phyloP scores from a whole-genome alignment of 345 rosid species.

The Eucalyptus regnans region DNA sequence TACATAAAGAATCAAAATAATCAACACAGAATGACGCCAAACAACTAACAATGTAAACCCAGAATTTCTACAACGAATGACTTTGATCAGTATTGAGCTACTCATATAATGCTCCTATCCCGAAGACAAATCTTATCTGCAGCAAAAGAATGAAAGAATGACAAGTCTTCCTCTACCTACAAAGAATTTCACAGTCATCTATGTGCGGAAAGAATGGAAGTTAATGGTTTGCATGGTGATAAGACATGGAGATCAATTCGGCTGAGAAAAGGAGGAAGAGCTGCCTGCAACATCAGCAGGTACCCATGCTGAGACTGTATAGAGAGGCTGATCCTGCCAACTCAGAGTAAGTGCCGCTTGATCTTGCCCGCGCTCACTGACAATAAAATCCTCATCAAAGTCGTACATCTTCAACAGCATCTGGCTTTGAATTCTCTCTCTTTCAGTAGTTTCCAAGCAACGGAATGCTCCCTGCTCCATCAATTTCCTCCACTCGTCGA shows the following conservation, averaged over 20 bases:
- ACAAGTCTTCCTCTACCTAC: background rate
- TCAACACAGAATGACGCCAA: background rate
- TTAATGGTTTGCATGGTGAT: slow-evolving; percentile 3
- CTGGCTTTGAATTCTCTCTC: slow-evolving; percentile 74
- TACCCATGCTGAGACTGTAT: slow-evolving; percentile 80
- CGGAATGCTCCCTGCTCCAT: slow-evolving; percentile 82
- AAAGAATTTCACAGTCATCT: slow-evolving; percentile 28
- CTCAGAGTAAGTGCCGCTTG: slow-evolving; percentile 49
- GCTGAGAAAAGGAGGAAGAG: slow-evolving; percentile 53
- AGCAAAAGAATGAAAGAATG: slow-evolving; percentile 1
- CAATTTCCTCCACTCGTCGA: slow-evolving; percentile 54
- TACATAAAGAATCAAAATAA: slow-evolving; percentile 32
- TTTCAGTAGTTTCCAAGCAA: slow-evolving; percentile 41
- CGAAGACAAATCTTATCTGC: slow-evolving; percentile 22
- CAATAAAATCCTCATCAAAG: slow-evolving; percentile 25
- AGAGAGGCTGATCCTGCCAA: slow-evolving; percentile 83
- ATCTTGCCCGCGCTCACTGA: slow-evolving; percentile 29
- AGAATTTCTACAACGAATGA: background rate
- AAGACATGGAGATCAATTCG: slow-evolving; percentile 21
- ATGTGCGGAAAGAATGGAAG: slow-evolving; percentile 18
- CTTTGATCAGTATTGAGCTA: slow-evolving; percentile 6
- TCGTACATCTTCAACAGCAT: slow-evolving; percentile 82
- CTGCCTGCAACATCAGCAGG: slow-evolving; percentile 42
- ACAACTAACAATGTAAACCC: background rate
- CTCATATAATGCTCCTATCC: slow-evolving; percentile 6